Percentiles rank a stretch among this genome's conserved stretches.
Evolutionary conservation across 1,139 yeast species (phyloP).

Genomic region (Sugiyamaella paludigena): DNA sequence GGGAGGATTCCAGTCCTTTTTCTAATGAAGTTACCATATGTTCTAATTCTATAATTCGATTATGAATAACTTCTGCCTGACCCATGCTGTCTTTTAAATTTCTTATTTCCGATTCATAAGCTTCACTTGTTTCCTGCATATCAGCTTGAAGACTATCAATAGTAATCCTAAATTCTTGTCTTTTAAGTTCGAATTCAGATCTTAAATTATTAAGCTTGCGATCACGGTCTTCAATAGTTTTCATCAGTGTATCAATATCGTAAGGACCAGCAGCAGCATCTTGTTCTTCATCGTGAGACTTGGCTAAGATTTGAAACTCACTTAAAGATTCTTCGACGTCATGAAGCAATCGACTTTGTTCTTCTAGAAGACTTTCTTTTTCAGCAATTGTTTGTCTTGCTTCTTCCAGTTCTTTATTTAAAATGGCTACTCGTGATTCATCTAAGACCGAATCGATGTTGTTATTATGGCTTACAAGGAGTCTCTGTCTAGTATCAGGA

Average conservation of each 20-base stretch:
- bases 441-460: conserved; percentile 4
- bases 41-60: conserved; percentile 26
- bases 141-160: conserved; percentile 34
- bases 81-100: conserved; percentile 27
- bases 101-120: conserved; percentile 30
- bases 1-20: conserved; percentile 25
- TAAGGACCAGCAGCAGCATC: conserved; percentile 13
- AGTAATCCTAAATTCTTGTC: conserved; percentile 36
- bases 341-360: conserved; percentile 30
- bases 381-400: conserved; percentile 21
- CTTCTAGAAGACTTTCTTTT: conserved; percentile 29
- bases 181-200: conserved; percentile 32
- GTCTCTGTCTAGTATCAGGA: not conserved
- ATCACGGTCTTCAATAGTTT: conserved; percentile 30
- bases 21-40: conserved; percentile 29
- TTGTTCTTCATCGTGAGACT: conserved; percentile 14
- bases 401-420: conserved; percentile 24
- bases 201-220: conserved; percentile 29
- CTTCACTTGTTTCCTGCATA: conserved; percentile 30
- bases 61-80: conserved; percentile 25
- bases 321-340: conserved; percentile 34
- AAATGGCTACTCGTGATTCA: conserved; percentile 17
- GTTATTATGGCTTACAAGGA: not conserved
- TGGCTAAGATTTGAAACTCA: conserved; percentile 32
- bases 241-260: conserved; percentile 27